Conservation (phyloP, 1,284 basidiomycete species). For the Rhodofomes roseus region DNA sequence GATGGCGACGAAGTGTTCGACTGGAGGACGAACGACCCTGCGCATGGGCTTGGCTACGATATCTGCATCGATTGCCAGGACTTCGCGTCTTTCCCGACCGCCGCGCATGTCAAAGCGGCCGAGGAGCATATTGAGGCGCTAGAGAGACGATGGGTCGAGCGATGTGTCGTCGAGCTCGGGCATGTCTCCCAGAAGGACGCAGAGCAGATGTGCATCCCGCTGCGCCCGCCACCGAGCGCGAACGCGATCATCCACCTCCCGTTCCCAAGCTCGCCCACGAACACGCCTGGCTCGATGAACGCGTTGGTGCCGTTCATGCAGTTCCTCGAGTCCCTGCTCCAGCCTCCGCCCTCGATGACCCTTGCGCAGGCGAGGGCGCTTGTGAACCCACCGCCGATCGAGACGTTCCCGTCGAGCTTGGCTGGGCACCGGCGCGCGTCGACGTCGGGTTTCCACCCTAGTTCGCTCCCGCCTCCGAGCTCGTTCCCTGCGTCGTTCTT, state of each 20-base stretch:
- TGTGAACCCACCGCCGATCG: slow-evolving; percentile 12
- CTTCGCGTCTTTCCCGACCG: slow-evolving; percentile 61
- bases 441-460: slow-evolving; percentile 20
- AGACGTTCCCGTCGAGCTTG: slow-evolving; percentile 6
- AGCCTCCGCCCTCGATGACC: slow-evolving; percentile 31
- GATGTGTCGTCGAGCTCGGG: slow-evolving; percentile 29
- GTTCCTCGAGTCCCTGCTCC: slow-evolving; percentile 58
- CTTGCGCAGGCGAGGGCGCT: slow-evolving; percentile 18
- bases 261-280: slow-evolving; percentile 63
- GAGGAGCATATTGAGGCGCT: slow-evolving; percentile 66
- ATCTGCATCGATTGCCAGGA: slow-evolving; percentile 88
- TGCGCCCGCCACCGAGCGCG: slow-evolving; percentile 66
- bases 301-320: slow-evolving; percentile 54
- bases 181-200: slow-evolving; percentile 25
- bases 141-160: slow-evolving; percentile 58
- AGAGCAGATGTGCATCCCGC: slow-evolving; percentile 38
- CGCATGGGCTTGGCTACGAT: slow-evolving; percentile 62
- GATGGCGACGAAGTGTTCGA: slow-evolving; percentile 48
- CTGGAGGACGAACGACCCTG: slow-evolving; percentile 56
- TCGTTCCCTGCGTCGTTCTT: slow-evolving; percentile 29
- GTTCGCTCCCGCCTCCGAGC: slow-evolving; percentile 28
- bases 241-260: slow-evolving; percentile 70
- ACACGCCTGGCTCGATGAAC: slow-evolving; percentile 43
- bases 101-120: slow-evolving; percentile 59
- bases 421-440: slow-evolving; percentile 7